Conservation (phyloP, 768 basidiomycete species). For the Flagelloscypha sp. region DNA sequence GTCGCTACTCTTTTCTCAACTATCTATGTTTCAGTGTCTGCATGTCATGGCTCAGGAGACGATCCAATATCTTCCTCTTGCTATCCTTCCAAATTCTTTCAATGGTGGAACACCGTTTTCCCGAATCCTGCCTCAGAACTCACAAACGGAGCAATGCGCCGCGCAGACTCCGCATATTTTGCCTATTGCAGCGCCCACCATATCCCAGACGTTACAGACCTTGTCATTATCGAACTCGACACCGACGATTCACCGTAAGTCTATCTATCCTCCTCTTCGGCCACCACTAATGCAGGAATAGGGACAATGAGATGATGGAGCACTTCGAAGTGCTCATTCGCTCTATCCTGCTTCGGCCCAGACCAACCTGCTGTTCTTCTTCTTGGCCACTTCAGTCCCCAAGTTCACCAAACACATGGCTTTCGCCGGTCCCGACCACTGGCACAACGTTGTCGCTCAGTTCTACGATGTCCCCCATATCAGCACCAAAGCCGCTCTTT, state of each 20-base stretch:
- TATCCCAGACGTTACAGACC: conserved; percentile 86
- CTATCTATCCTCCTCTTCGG: neutral
- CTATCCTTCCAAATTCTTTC: conserved; percentile 92
- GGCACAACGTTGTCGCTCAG: conserved; percentile 85
- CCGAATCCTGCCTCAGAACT: conserved; percentile 96
- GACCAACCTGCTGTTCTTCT: conserved; percentile 89
- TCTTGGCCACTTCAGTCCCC: conserved; percentile 92
- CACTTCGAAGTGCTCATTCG: conserved; percentile 91
- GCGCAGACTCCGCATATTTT: conserved; percentile 90
- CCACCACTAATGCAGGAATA: conserved; percentile 20
- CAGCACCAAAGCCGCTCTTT: conserved; percentile 75
- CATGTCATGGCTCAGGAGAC: conserved; percentile 90
- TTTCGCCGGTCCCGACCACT: conserved; percentile 87
- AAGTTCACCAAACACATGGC: conserved; percentile 69
- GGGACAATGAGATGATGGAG: conserved; percentile 63
- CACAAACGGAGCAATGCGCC: conserved; percentile 93
- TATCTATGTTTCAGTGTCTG: conserved; percentile 54
- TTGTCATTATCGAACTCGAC: conserved; percentile 94
- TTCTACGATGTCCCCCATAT: conserved; percentile 97
- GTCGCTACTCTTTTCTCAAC: conserved; percentile 5
- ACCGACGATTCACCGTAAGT: conserved; percentile 81
- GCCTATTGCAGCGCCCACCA: conserved; percentile 91
- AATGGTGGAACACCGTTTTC: conserved; percentile 98
- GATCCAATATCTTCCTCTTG: conserved; percentile 78
- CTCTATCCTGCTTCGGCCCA: conserved; percentile 80